Conservation (phyloP, 495 filamentous ascomycete genomes). For the Xylaria nigripes region DNA sequence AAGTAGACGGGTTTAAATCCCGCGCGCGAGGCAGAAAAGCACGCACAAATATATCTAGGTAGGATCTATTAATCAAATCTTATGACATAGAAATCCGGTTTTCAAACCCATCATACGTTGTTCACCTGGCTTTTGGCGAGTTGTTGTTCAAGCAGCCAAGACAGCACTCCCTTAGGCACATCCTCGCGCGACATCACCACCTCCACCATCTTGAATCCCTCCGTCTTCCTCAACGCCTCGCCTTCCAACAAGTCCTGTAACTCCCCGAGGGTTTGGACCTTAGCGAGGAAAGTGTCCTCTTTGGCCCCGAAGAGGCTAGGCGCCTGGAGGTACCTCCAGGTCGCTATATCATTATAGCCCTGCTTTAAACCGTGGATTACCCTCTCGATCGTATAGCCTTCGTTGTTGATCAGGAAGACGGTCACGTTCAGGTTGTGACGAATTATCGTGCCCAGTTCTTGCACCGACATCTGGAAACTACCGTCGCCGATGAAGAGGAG, state of each 20-base stretch:
- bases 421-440: conserved; percentile 61
- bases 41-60: too few species aligned
- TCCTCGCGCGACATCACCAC: conserved; percentile 66
- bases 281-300: conserved; percentile 47
- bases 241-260: conserved; percentile 52
- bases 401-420: conserved; percentile 57
- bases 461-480: conserved; percentile 64
- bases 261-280: conserved; percentile 55
- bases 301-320: conserved; percentile 53
- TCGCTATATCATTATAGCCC: conserved; percentile 62
- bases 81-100: too few species aligned
- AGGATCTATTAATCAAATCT: too few species aligned
- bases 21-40: too few species aligned
- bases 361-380: conserved; percentile 57
- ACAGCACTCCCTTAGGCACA: conserved; percentile 53
- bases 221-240: conserved; percentile 42
- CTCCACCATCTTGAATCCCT: conserved; percentile 57
- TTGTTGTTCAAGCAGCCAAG: conserved; percentile 51
- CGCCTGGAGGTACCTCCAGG: conserved; percentile 58
- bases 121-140: too few species aligned
- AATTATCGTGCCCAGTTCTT: conserved; percentile 69
- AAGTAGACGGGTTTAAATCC: too few species aligned
- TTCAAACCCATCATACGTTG: too few species aligned
- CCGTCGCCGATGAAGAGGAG: conserved; percentile 76
- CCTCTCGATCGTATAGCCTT: conserved; percentile 58